phyloP scores from a whole-genome alignment of 2,329 filamentous ascomycete species.

The Penicillium sp. region DNA sequence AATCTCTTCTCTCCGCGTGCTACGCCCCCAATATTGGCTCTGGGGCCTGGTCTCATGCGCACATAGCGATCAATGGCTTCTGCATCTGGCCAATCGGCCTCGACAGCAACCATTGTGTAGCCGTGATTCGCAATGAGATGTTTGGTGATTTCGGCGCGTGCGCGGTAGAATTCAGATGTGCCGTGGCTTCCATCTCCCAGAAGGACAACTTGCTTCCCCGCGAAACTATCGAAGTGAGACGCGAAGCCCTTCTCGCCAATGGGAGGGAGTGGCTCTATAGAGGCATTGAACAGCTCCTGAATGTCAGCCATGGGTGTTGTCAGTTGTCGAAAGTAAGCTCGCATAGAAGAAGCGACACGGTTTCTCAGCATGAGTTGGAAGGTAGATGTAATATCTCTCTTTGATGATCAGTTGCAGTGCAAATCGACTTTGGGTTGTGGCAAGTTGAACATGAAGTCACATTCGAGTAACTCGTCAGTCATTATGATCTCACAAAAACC shows the following conservation, averaged over 20 bases:
- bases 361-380: background rate
- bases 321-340: background rate
- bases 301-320: conserved; percentile 27
- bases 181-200: conserved; percentile 50
- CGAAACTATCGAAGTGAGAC: conserved; percentile 41
- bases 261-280: conserved; percentile 36
- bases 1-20: conserved; percentile 18
- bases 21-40: conserved; percentile 29
- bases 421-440: background rate
- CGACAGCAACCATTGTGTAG: conserved; percentile 50
- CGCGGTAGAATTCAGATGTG: conserved; percentile 53
- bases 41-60: conserved; percentile 41
- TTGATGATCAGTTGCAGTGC: too few relatives aligned
- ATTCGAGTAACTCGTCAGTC: conserved; percentile 18
- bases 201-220: conserved; percentile 40
- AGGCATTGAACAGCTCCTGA: conserved; percentile 33
- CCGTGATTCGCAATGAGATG: conserved; percentile 48
- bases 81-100: conserved; percentile 54
- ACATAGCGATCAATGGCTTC: conserved; percentile 51
- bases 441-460: conserved; percentile 21
- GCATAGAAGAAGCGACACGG: background rate
- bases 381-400: background rate
- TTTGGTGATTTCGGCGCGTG: conserved; percentile 51
- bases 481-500: conserved; percentile 30
- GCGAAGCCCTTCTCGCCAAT: conserved; percentile 38